Evolutionary conservation across 306 rosid species (phyloP).

Genomic region (Abrus pulchellus): DNA sequence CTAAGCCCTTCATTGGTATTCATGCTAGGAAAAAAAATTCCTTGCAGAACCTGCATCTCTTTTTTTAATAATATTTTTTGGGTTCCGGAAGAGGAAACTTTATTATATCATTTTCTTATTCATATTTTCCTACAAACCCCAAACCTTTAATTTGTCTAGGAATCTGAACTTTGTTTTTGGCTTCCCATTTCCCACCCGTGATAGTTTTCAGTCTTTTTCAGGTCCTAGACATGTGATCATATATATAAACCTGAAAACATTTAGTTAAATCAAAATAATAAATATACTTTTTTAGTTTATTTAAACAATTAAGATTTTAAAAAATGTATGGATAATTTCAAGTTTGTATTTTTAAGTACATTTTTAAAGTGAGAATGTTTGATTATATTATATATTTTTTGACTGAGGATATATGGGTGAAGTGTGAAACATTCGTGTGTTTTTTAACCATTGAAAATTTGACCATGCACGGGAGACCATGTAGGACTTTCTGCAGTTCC

Average conservation of each 20-base stretch:
- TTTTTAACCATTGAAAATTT: constrained; percentile 26
- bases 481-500: constrained; percentile 30
- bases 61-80: constrained; percentile 37
- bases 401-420: neutral
- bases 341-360: too few relatives aligned
- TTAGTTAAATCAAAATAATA: too few relatives aligned
- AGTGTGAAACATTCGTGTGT: neutral
- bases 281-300: too few relatives aligned
- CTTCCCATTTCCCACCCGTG: constrained; percentile 58
- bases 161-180: constrained; percentile 52
- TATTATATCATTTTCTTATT: constrained; percentile 23
- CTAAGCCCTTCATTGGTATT: constrained; percentile 39
- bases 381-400: too few relatives aligned
- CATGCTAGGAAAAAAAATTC: constrained; percentile 21
- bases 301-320: too few relatives aligned
- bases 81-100: constrained; percentile 42
- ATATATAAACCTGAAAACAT: neutral
- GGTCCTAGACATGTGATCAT: constrained; percentile 49
- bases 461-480: constrained; percentile 47
- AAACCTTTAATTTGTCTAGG: constrained; percentile 50
- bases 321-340: too few relatives aligned
- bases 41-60: constrained; percentile 18
- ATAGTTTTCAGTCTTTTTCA: constrained; percentile 47
- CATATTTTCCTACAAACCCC: constrained; percentile 45
- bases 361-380: too few relatives aligned